A percentile compares a stretch with the other conserved stretches of the same genome.
phyloP scores from a whole-genome alignment of 2,329 filamentous ascomycete species.

The Paramyrothecium sp. region DNA sequence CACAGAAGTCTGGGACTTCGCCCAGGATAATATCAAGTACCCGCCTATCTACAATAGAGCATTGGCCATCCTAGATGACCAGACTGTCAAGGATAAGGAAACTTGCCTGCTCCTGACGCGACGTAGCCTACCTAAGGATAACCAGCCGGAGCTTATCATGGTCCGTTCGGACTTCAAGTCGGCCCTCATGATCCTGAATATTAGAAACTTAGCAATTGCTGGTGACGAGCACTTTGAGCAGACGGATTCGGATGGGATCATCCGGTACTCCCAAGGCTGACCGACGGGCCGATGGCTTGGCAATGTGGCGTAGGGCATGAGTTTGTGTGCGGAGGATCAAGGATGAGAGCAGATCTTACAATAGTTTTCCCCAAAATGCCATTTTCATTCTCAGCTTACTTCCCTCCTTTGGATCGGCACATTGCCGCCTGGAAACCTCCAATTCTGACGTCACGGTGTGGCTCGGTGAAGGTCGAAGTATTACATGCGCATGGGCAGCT shows the following conservation, averaged over 20 bases:
- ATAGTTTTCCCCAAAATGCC: not conserved
- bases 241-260: not conserved
- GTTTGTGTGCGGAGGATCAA: not conserved
- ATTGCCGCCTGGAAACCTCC: not conserved
- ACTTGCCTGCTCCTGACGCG: not conserved
- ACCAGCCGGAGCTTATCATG: not conserved
- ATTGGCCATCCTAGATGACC: not conserved
- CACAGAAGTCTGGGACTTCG: not conserved
- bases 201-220: not conserved
- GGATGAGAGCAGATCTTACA: not conserved
- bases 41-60: slow-evolving; percentile 1
- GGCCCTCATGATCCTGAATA: not conserved
- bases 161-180: slow-evolving; percentile 1
- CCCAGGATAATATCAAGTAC: not conserved
- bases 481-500: too few relatives aligned
- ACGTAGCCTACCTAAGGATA: not conserved
- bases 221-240: slow-evolving; percentile 1
- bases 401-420: not conserved
- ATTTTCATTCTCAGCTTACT: not conserved
- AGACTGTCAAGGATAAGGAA: slow-evolving; percentile 1
- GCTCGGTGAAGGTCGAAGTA: not conserved
- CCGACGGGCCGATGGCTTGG: not conserved
- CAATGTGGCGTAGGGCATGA: not conserved
- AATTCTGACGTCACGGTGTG: not conserved
- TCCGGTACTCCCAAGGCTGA: not conserved